Evolutionary conservation across 2,329 filamentous ascomycete species (phyloP).

Genomic region (Tolypocladium album): DNA sequence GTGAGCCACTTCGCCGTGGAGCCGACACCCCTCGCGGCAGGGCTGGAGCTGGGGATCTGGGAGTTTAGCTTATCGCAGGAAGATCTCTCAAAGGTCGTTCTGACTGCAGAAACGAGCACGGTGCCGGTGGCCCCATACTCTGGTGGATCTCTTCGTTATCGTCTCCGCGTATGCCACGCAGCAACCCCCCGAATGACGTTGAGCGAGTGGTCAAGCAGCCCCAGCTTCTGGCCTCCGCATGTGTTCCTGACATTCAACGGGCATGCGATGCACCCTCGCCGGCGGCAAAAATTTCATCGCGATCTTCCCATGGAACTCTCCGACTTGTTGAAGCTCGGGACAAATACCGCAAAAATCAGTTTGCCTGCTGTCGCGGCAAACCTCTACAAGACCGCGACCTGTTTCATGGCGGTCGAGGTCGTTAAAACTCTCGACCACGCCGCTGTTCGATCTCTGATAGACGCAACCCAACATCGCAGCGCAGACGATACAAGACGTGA

Average conservation of each 20-base stretch:
- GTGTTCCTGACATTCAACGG: slow-evolving; percentile 61
- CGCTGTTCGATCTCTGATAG: slow-evolving; percentile 28
- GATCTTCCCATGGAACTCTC: slow-evolving; percentile 72
- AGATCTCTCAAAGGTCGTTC: slow-evolving; percentile 24
- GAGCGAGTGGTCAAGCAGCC: slow-evolving; percentile 48
- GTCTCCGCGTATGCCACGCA: slow-evolving; percentile 52
- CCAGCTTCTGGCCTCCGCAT: slow-evolving; percentile 60
- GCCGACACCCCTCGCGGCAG: slow-evolving; percentile 30
- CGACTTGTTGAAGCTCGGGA: slow-evolving; percentile 40
- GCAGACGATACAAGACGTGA: slow-evolving; percentile 38
- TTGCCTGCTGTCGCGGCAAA: slow-evolving; percentile 18
- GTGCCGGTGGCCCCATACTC: slow-evolving; percentile 28
- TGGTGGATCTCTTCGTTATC: slow-evolving; percentile 49
- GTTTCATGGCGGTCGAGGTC: slow-evolving; percentile 59
- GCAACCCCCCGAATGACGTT: slow-evolving; percentile 21
- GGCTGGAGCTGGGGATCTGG: slow-evolving; percentile 28
- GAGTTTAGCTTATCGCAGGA: slow-evolving; percentile 33
- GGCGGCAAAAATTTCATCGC: slow-evolving; percentile 62
- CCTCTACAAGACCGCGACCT: slow-evolving; percentile 17
- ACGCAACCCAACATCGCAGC: slow-evolving; percentile 24
- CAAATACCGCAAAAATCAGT: slow-evolving; percentile 51
- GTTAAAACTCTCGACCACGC: slow-evolving; percentile 44
- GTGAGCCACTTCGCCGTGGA: slow-evolving; percentile 37
- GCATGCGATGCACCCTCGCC: slow-evolving; percentile 43
- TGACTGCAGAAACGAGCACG: slow-evolving; percentile 13